Evolutionary conservation across 139 green algal genomes (phyloP), one percentile per base, ranked within the genome.

Genomic region (Chlorella ohadii): DNA sequence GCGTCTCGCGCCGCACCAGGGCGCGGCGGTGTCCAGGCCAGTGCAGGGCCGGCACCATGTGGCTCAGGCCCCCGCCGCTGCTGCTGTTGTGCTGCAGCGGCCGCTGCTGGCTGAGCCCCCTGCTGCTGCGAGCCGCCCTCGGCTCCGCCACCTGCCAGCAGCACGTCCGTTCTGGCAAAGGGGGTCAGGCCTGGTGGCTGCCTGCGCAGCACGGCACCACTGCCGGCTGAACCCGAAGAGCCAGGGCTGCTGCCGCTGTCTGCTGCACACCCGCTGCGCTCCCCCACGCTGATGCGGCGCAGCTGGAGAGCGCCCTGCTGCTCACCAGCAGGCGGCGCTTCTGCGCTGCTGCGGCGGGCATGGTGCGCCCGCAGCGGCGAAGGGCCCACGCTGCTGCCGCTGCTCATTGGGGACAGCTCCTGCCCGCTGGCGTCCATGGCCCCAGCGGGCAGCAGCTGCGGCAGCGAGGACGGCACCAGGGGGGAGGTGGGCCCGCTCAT

Each of bases 401-500:
- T 68, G 56, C 36, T n/a, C 17, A 76, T 33, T 2, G 79, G 64
- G 2, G 51, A n/a, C 47, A 78, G 66, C 79, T 84, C 79, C 34
- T 71, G 41, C 33, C 79, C 79, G 11, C 31, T 33, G 3, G 33
- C 47, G 19, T 44, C 55, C 41, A 84, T 0, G 1, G 79, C 79
- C 12, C 79, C 79, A 23, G 79, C 33, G 27, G 79, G 66, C 33
- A 84, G 44, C 44, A 68, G 44, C 47, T 34, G 4, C 51, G 79
- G 79, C 79, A 84, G 68, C 12, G 67, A 44, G 1, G 79, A 84
- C 13, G 79, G 79, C 79, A 84, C 55, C 33, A 84, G 66, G 0
- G 67, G 79, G 15, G 66, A 64, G 33, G 79, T 66, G 9, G 76
- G 63, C 13, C 41, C 41, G 15, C 63, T 57, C n/a, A 75, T 44